Conservation (phyloP, 139 green algal genomes). For the Chlamydomonas sp. region DNA sequence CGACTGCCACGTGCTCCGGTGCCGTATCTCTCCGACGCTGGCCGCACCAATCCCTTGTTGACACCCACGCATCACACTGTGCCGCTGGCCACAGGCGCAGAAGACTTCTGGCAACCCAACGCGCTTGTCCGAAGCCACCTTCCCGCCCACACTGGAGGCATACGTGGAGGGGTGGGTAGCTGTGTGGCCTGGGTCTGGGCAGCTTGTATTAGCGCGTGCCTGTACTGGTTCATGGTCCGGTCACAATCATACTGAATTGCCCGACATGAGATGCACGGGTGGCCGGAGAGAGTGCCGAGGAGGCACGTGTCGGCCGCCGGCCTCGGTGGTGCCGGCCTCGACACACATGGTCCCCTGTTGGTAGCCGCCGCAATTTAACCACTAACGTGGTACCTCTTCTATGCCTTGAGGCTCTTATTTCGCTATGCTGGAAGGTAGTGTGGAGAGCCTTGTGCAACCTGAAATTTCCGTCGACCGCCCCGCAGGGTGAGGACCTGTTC, state of each 20-base stretch:
- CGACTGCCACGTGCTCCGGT: neutral
- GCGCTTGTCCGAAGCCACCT: conserved; percentile 9
- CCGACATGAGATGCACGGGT: too few species aligned
- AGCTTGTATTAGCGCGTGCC: too few species aligned
- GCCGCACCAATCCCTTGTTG: neutral
- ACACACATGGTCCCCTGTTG: neutral
- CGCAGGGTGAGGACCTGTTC: conserved; percentile 56
- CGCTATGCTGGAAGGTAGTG: too few species aligned
- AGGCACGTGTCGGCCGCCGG: neutral
- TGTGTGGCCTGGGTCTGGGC: neutral
- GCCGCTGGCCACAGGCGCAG: conserved; percentile 25
- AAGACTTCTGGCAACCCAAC: conserved; percentile 50
- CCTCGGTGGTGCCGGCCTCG: neutral
- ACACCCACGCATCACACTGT: neutral
- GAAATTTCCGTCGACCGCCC: too few species aligned
- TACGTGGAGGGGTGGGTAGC: conserved; percentile 37
- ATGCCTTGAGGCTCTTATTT: too few species aligned
- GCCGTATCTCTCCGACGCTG: neutral
- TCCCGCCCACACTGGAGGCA: conserved; percentile 42
- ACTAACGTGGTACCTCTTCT: neutral
- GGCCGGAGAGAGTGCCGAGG: too few species aligned
- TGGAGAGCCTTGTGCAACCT: neutral
- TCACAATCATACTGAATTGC: too few species aligned
- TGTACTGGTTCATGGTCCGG: too few species aligned
- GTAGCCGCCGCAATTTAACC: neutral